Percentiles rank a stretch among this genome's conserved stretches.
Evolutionary conservation across 2,329 filamentous ascomycete genomes (phyloP).

Genomic region (Penicillium verrucosum): DNA sequence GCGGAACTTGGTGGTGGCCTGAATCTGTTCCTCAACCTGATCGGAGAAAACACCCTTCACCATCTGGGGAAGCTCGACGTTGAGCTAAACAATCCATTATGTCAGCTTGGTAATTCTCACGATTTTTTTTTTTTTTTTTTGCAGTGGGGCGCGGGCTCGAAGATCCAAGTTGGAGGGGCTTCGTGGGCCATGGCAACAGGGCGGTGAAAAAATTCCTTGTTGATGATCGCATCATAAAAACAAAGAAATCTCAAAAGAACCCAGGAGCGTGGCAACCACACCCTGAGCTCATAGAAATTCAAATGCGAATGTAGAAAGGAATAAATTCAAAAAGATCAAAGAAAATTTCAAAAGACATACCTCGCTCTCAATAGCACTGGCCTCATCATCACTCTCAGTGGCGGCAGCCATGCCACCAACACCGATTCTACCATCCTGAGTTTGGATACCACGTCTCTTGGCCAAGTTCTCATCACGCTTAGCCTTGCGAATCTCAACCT

Average conservation of each 20-base stretch:
- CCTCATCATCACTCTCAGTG: conserved; percentile 96
- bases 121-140: conserved; percentile 11
- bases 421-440: conserved; percentile 63
- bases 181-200: conserved; percentile 30
- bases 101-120: conserved; percentile 24
- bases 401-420: conserved; percentile 70
- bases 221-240: conserved; percentile 30
- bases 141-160: conserved; percentile 19
- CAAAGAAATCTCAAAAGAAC: conserved; percentile 16
- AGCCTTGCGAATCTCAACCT: conserved; percentile 97
- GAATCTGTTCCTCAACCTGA: conserved; percentile 95
- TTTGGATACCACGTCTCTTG: conserved; percentile 92
- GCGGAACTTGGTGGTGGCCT: conserved; percentile 96
- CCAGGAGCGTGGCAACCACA: neutral
- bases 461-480: conserved; percentile 99
- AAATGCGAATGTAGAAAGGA: neutral
- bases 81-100: conserved; percentile 62
- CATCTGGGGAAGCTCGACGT: conserved; percentile 98
- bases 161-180: conserved; percentile 21
- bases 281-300: neutral
- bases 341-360: conserved; percentile 55
- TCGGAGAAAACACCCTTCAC: conserved; percentile 97
- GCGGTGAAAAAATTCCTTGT: conserved; percentile 37
- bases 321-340: conserved; percentile 22
- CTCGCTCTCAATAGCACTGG: conserved; percentile 90